Evolutionary conservation across 129 eudicot genomes (phyloP).

Genomic region (Arctium minus): DNA sequence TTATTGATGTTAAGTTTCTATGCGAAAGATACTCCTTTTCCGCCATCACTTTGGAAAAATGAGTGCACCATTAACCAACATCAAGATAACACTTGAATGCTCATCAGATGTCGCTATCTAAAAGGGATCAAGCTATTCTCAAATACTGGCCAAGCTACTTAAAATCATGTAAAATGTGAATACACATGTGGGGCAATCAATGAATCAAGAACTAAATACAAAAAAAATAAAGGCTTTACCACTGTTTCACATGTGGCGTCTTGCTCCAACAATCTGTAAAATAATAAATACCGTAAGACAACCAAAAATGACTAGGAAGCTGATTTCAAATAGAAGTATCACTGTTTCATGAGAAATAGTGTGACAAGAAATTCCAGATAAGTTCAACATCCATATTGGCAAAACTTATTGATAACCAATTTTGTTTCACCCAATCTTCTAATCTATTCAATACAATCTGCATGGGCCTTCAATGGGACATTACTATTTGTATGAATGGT

Average conservation of each 20-base stretch:
- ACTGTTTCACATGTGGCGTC: slow-evolving; percentile 83
- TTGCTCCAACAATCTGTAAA: slow-evolving; percentile 89
- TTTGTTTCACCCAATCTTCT: neutral
- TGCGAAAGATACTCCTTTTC: neutral
- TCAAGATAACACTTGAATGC: neutral
- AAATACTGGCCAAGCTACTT: neutral
- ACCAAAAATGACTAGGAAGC: neutral
- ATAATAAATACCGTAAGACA: slow-evolving; percentile 11
- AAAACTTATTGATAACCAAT: neutral
- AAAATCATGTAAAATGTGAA: neutral
- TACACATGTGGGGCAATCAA: neutral
- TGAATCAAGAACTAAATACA: neutral
- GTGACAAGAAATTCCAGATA: neutral
- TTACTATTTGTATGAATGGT: too few relatives aligned
- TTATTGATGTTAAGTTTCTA: neutral
- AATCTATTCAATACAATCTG: neutral
- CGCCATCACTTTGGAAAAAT: neutral
- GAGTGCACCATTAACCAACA: neutral
- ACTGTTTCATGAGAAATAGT: neutral
- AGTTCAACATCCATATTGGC: neutral
- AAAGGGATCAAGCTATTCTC: neutral
- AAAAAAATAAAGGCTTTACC: slow-evolving; percentile 41
- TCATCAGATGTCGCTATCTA: neutral
- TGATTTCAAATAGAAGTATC: neutral
- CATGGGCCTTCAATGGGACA: neutral